These are phyloP conservation scores for Backusella macrospora DNA, from an alignment of 192 early-diverging fungal species.

Conservation along the genomic window DNA sequence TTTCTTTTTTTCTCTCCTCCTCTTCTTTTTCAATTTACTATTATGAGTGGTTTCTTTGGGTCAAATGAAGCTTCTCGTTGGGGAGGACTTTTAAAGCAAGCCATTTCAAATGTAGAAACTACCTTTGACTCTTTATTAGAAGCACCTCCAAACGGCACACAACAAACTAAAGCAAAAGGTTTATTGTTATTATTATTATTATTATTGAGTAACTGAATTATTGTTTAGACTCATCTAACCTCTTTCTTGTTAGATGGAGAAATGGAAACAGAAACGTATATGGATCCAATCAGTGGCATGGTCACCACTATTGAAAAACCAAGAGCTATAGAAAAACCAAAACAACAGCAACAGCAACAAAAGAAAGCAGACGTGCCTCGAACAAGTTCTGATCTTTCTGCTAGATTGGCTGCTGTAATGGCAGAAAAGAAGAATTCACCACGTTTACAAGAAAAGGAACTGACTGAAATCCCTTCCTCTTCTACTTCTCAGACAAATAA, in stretches of 20 bases:
- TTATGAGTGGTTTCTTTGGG: conserved; percentile 31
- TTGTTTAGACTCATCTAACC: neutral
- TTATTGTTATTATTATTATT: neutral
- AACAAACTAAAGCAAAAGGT: neutral
- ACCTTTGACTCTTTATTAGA: conserved; percentile 77
- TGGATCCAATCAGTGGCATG: conserved; percentile 57
- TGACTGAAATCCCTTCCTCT: neutral
- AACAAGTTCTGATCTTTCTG: conserved; percentile 45
- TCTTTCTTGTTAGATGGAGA: conserved; percentile 16
- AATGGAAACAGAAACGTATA: conserved; percentile 37
- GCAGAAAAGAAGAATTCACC: conserved; percentile 36
- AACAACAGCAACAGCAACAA: neutral
- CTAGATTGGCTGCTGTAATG: conserved; percentile 53
- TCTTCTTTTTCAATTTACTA: neutral
- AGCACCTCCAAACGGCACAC: neutral
- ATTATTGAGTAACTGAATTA: neutral
- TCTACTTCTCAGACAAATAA: neutral
- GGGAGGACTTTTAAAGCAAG: conserved; percentile 74
- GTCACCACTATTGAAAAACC: conserved; percentile 43
- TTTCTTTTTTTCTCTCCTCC: too few relatives aligned
- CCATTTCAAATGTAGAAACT: conserved; percentile 74
- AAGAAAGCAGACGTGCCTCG: conserved; percentile 21
- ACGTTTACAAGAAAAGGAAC: neutral
- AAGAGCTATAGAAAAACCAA: conserved; percentile 16
- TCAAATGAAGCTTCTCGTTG: conserved; percentile 39